Evolutionary conservation across 1,284 basidiomycete species (phyloP), one percentile per base, ranked within the genome.

Genomic region (Blastosporella zonata): DNA sequence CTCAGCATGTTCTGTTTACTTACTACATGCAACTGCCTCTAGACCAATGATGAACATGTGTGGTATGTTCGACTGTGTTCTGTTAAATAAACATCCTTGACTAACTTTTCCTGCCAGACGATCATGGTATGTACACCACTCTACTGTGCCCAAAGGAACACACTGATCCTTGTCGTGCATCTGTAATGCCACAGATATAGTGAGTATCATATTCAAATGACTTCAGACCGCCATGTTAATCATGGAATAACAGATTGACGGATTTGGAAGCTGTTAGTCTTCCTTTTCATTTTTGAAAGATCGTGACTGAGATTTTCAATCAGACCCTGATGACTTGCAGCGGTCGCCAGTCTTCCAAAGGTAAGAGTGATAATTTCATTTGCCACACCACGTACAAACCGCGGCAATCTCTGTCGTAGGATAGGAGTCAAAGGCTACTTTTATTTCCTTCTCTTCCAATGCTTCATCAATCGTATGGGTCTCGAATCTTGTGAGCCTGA

Each of bases 361-460:
- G 87, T 89, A 62, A 58, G 79, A 64, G 45, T 44, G 17, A 40
- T 29, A n/a, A 36, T 22, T 25, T 13, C 22, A 43, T 38, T 20
- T 22, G 43, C 31, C 39, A 23, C 50, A 25, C 39, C 29, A 13
- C 13, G 33, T 34, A 18, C 33, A 18, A 34, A 15, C 33, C 15
- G 33, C 6, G 15, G 33, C n/a, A 45, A 2, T 38, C 29, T 23
- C 8, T 12, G 4, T 21, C 2, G 35, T 46, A 90, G 87, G 6
- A 84, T 90, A 47, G 93, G 93, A 15, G 70, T 82, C 2, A 74
- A 90, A 58, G 90, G 87, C 15, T 95, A 93, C 68, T 95, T 95
- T 66, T 94, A 89, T 73, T 97, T 84, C 70, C 73, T 96, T 15
- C 71, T 97, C 0, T 97, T 97, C 74, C 94, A 97, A 61, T 89